Base-by-base conservation (phyloP, 2,329 filamentous ascomycete species). In the Curvularia spicifera region DNA sequence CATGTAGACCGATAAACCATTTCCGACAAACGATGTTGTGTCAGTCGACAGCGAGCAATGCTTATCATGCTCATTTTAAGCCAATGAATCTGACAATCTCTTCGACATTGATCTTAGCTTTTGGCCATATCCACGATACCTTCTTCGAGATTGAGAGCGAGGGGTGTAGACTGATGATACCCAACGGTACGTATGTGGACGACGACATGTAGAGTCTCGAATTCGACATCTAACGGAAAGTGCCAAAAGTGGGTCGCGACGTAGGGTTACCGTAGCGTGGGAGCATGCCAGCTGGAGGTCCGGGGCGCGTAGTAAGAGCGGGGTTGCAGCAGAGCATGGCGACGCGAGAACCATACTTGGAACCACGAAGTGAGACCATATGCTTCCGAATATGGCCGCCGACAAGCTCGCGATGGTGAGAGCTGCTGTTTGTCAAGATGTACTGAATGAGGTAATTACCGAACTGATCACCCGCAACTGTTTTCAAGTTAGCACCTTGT, bases 311-410 rank as follows among this genome's bases (percentile, higher is more conserved):
- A 51, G 91, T 86, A 67, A 93, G 87, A 47, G 91, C 92, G 37
- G 93, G 94, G 78, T 98, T 98, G 80, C 92, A 96, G 82, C 96
- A 99, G 53, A 99, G 89, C 94, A 99, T 98, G 31, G 95, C 95
- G 62, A 99, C 95, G 57, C 95, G 91, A 59, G 95, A 99, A 60
- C 95, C 95, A 76, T 98, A 99, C 78, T 99, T 99, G 73, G 95
- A 98, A 56, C 95, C 95, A 60, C 95, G 91, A 48, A 99, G 89
- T 56, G 95, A 99, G 8, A 99, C 95, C 95, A 99, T 99, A 78
- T 99, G 95, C 85, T 98, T 98, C 69, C 85, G 90, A 70, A 99
- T 96, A 74, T 99, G 95, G 56, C 88, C 89, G 47, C 93, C 93
- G 65, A 99, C 95, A 65, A 96, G 83, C 75, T 99, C 96, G 57